phyloP scores from a whole-genome alignment of 2,329 filamentous ascomycete genomes.

The Rachicladosporium sp. region DNA sequence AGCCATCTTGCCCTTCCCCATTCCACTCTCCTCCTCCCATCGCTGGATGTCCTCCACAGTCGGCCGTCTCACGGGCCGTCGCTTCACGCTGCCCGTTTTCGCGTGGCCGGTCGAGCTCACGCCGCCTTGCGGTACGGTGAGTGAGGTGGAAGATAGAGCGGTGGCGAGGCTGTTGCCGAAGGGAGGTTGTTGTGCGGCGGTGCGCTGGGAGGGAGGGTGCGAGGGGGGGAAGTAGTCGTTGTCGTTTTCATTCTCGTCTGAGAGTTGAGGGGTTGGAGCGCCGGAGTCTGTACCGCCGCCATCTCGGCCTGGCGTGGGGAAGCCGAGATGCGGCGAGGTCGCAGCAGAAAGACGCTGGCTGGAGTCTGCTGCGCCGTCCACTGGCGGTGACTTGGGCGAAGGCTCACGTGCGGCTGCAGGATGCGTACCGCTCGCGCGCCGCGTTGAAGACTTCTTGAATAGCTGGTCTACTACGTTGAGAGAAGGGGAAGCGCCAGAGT shows the following conservation, averaged over 20 bases:
- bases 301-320: not conserved
- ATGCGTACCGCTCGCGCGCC: too few relatives aligned
- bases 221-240: constrained; percentile 6
- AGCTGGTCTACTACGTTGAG: too few relatives aligned
- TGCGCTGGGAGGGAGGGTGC: constrained; percentile 1
- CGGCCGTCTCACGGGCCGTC: constrained; percentile 35
- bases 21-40: constrained; percentile 37
- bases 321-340: constrained; percentile 11
- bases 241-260: constrained; percentile 1
- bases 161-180: not conserved
- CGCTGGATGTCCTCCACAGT: constrained; percentile 24
- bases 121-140: not conserved
- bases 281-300: not conserved
- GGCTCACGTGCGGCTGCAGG: too few relatives aligned
- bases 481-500: not conserved
- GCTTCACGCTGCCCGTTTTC: constrained; percentile 3
- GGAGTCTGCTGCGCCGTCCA: not conserved
- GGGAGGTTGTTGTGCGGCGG: not conserved
- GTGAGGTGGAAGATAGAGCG: not conserved
- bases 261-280: constrained; percentile 2
- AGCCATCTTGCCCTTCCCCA: constrained; percentile 32
- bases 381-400: too few relatives aligned
- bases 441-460: too few relatives aligned
- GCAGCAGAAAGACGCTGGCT: not conserved
- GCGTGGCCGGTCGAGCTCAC: not conserved